Evolutionary conservation across 768 basidiomycete species (phyloP), one percentile per base, ranked within the genome.

Genomic region (Lactifluus pinguis): DNA sequence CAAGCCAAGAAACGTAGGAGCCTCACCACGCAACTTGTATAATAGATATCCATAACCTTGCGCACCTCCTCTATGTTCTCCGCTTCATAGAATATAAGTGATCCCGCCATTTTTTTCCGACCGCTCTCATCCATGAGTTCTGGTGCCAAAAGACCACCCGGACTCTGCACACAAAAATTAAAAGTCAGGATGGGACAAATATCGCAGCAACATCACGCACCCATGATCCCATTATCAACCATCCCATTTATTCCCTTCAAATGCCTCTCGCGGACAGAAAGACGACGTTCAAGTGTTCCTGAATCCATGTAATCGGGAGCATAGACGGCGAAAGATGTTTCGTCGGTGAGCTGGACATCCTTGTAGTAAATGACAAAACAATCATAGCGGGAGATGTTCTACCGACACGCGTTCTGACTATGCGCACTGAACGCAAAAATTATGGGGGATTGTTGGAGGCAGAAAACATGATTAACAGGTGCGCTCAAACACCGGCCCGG

Each of bases 261-360:
- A 47, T 73, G 72, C 49, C 66, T 44, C 19, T 60, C 58, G 21
- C 72, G 70, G 10, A 71, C 69, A 7, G 55, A 53, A 49, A 71
- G 45, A 11, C 72, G 62, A 5, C 68, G 66, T 17, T 63, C 61
- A 38, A 72, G 63, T 11, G 60, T 66, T 6, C 66, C 70, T 2
- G 63, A 61, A 55, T 70, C 70, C 3, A 63, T 67, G 44, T 66
- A 70, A 65, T 74, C 74, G 0, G 74, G 74, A 1, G 72, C 71
- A 39, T 66, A 74, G 10, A 73, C 67, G 9, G 72, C 45, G 59
- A 69, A 38, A 53, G 59, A 39, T 62, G 55, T 39, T 58, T 60
- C 29, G 54, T 19, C n/a, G 58, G 21, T 47, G 52, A 53, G 30
- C 19, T 49, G 38, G 59, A 60, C 59, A 60, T 53, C 30, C 4